These are phyloP conservation scores for Gymnopus androsaceus DNA, from an alignment of 1,284 basidiomycete species.

Conservation along the genomic window DNA sequence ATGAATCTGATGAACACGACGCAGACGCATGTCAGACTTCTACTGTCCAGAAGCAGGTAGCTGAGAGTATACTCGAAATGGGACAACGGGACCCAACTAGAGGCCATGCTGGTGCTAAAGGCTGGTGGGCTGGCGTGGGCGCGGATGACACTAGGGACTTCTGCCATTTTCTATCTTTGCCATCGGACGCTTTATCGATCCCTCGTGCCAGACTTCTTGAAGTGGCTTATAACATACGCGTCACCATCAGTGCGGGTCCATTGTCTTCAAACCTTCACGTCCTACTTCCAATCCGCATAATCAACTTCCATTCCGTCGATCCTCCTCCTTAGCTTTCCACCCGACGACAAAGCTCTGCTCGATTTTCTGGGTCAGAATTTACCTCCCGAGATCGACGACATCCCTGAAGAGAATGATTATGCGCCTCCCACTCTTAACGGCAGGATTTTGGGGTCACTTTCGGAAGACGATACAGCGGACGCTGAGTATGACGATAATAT, in stretches of 20 bases:
- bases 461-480: conserved; percentile 1
- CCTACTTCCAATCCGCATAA: conserved; percentile 70
- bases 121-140: conserved; percentile 85
- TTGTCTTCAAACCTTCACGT: conserved; percentile 68
- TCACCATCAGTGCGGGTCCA: conserved; percentile 67
- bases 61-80: conserved; percentile 67
- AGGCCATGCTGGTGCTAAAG: conserved; percentile 77
- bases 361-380: background rate
- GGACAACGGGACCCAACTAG: conserved; percentile 58
- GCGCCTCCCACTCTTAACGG: background rate
- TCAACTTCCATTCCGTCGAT: conserved; percentile 83
- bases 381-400: conserved; percentile 22
- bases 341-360: background rate
- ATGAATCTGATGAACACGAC: conserved; percentile 35
- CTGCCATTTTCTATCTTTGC: conserved; percentile 65
- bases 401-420: conserved; percentile 8
- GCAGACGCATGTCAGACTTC: conserved; percentile 61
- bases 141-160: conserved; percentile 64
- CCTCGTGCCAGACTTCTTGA: conserved; percentile 78
- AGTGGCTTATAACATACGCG: conserved; percentile 75
- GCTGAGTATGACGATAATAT: background rate
- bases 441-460: conserved; percentile 1
- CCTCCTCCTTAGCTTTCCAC: conserved; percentile 55
- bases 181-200: conserved; percentile 75
- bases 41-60: conserved; percentile 65